phyloP scores from a whole-genome alignment of 495 filamentous ascomycete species.

The Aspergillus affinis region DNA sequence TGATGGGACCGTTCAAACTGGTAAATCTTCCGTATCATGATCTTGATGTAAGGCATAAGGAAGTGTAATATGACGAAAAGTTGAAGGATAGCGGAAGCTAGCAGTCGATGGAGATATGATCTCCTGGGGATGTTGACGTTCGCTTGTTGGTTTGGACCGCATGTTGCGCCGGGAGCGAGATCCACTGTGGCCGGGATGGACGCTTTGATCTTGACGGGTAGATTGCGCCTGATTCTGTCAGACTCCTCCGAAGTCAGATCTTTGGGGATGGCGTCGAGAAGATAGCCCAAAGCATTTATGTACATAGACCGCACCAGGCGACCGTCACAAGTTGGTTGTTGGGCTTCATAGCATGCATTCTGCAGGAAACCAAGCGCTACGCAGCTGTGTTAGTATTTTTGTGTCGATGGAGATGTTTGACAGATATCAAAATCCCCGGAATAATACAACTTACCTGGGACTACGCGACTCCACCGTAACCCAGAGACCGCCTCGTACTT shows the following conservation, averaged over 20 bases:
- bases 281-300: conserved; percentile 62
- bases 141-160: conserved; percentile 10
- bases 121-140: conserved; percentile 11
- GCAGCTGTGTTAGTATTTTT: background rate
- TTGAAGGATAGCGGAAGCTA: conserved; percentile 55
- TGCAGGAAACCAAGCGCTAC: conserved; percentile 42
- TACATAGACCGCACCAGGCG: conserved; percentile 64
- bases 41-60: conserved; percentile 57
- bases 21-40: conserved; percentile 52
- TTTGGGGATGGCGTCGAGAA: conserved; percentile 63
- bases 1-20: conserved; percentile 64
- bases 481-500: conserved; percentile 41
- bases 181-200: conserved; percentile 9
- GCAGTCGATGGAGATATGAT: conserved; percentile 58
- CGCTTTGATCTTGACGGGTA: conserved; percentile 30
- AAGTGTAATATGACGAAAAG: conserved; percentile 57
- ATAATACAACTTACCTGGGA: conserved; percentile 33
- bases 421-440: background rate
- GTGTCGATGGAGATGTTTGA: background rate
- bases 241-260: conserved; percentile 50
- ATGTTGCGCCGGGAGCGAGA: conserved; percentile 27
- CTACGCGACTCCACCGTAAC: conserved; percentile 41
- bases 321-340: conserved; percentile 35
- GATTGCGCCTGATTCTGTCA: conserved; percentile 25
- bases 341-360: conserved; percentile 40